Conservation (phyloP, 805 yeast genomes). For the Suhomyces pyralidae region DNA sequence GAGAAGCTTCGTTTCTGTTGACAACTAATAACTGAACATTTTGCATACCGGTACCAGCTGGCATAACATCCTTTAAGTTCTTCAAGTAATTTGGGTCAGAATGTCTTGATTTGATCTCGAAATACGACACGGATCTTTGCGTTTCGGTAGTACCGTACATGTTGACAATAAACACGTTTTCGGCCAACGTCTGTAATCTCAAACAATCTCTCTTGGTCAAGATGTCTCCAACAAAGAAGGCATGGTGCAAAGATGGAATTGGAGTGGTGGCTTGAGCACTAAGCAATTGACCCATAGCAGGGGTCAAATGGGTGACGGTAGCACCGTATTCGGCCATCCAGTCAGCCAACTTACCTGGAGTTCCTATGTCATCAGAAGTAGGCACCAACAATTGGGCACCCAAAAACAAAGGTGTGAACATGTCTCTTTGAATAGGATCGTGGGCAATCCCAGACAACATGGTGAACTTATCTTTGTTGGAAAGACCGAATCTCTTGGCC, state of each 20-base stretch:
- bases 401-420: constrained; percentile 94
- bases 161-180: constrained; percentile 85
- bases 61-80: constrained; percentile 90
- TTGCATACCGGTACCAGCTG: constrained; percentile 97
- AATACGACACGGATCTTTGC: constrained; percentile 95
- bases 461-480: constrained; percentile 83
- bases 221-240: constrained; percentile 97
- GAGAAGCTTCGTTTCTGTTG: constrained; percentile 81
- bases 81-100: constrained; percentile 71
- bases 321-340: constrained; percentile 95
- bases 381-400: constrained; percentile 95
- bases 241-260: constrained; percentile 85
- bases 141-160: constrained; percentile 99
- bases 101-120: constrained; percentile 74
- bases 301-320: constrained; percentile 95
- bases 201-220: constrained; percentile 95
- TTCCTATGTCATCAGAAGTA: constrained; percentile 95
- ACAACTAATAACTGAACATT: constrained; percentile 94
- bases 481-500: constrained; percentile 78
- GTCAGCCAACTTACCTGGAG: constrained; percentile 95
- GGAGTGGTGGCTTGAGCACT: constrained; percentile 92
- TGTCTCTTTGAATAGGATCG: constrained; percentile 98
- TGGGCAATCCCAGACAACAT: constrained; percentile 99
- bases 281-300: constrained; percentile 98
- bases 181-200: constrained; percentile 87